A percentile compares a stretch with the other conserved stretches of the same genome.
phyloP scores from a whole-genome alignment of 768 basidiomycete genomes.

The Coprinopsis marcescibilis region DNA sequence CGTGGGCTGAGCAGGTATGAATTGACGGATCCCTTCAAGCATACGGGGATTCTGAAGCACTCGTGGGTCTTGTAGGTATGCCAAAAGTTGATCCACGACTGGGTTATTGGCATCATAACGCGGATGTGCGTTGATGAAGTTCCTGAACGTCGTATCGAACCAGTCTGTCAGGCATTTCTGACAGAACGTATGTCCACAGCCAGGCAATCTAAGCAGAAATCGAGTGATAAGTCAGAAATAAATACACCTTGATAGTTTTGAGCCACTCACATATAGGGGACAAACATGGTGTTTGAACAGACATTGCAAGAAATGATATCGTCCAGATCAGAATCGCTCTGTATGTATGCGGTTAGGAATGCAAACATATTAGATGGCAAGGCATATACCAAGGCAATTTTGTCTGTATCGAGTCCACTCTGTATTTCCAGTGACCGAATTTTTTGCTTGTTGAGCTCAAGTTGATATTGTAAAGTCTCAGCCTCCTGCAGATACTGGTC shows the following conservation, averaged over 20 bases:
- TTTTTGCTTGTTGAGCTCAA: constrained; percentile 20
- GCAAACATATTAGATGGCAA: neutral
- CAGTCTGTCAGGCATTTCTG: constrained; percentile 53
- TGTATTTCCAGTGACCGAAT: constrained; percentile 11
- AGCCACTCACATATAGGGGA: constrained; percentile 48
- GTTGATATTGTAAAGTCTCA: constrained; percentile 18
- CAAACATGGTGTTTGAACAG: constrained; percentile 59
- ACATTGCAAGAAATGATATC: constrained; percentile 60
- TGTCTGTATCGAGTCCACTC: constrained; percentile 20
- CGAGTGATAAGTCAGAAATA: neutral
- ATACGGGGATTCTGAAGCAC: neutral
- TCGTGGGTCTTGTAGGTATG: constrained; percentile 5
- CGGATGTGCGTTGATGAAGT: constrained; percentile 45
- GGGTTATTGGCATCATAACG: constrained; percentile 31
- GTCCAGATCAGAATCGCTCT: constrained; percentile 43
- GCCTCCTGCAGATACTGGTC: constrained; percentile 25
- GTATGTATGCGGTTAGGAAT: neutral
- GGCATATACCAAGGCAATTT: constrained; percentile 26
- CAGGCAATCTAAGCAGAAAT: constrained; percentile 41
- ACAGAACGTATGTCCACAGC: constrained; percentile 72
- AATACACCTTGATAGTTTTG: constrained; percentile 2
- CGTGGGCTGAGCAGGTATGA: constrained; percentile 19
- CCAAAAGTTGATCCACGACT: constrained; percentile 11
- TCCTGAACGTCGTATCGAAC: constrained; percentile 42
- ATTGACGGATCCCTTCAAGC: no score